phyloP scores from a whole-genome alignment of 2,329 filamentous ascomycete genomes.

The Pseudogymnoascus sp. region DNA sequence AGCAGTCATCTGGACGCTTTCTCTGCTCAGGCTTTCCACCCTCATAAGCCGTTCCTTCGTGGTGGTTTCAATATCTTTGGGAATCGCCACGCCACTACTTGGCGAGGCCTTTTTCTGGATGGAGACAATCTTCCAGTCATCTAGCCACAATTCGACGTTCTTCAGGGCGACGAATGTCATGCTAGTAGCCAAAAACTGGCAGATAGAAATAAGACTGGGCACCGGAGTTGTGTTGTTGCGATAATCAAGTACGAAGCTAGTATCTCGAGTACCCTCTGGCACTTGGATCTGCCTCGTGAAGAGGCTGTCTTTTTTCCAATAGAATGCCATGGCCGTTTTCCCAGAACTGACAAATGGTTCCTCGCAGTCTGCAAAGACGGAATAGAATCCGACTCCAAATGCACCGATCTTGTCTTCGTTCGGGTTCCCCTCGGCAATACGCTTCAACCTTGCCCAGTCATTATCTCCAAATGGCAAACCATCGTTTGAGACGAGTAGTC shows the following conservation, averaged over 20 bases:
- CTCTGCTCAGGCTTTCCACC: conserved; percentile 69
- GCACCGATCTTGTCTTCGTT: conserved; percentile 99
- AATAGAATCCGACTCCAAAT: conserved; percentile 98
- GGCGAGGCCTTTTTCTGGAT: conserved; percentile 83
- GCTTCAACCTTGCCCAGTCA: conserved; percentile 88
- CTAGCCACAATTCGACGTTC: conserved; percentile 81
- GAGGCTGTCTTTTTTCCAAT: conserved; percentile 97
- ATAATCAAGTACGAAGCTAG: conserved; percentile 92
- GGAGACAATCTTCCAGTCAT: conserved; percentile 73
- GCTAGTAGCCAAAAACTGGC: conserved; percentile 90
- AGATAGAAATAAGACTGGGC: conserved; percentile 76
- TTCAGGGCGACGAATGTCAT: conserved; percentile 90
- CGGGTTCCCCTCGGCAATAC: conserved; percentile 97
- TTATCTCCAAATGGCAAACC: conserved; percentile 80
- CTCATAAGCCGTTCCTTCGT: conserved; percentile 88
- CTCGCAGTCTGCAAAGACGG: conserved; percentile 95
- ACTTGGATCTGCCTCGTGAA: conserved; percentile 83
- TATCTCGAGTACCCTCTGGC: conserved; percentile 59
- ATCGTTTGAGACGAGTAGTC: conserved; percentile 88
- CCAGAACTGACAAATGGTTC: conserved; percentile 95
- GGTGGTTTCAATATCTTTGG: conserved; percentile 69
- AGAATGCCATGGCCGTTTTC: conserved; percentile 91
- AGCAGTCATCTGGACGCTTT: conserved; percentile 87
- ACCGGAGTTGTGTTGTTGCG: conserved; percentile 80
- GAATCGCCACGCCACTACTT: conserved; percentile 63